These are phyloP conservation scores for Xerocomellus intermedius DNA, from an alignment of 768 basidiomycete genomes.

Conservation along the genomic window DNA sequence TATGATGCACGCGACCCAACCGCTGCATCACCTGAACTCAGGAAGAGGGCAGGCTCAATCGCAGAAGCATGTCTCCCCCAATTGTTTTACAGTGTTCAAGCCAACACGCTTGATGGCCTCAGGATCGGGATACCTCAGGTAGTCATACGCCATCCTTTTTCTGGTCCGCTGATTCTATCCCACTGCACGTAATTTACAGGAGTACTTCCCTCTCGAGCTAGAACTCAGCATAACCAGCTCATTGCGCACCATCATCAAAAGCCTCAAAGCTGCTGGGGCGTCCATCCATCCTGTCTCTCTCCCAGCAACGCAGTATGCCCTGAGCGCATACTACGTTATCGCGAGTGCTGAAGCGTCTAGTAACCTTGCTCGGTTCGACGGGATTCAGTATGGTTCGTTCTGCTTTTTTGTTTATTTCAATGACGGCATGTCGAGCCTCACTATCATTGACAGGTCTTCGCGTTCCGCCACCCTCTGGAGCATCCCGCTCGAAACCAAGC, in stretches of 20 bases:
- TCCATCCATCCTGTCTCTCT: conserved; percentile 70
- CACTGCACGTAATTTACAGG: conserved; percentile 34
- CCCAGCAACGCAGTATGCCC: conserved; percentile 64
- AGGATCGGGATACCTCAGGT: conserved; percentile 78
- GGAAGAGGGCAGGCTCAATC: conserved; percentile 35
- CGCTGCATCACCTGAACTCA: conserved; percentile 44
- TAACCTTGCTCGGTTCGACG: conserved; percentile 88
- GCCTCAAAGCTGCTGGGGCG: conserved; percentile 56
- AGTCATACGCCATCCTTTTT: conserved; percentile 8
- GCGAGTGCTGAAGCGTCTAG: conserved; percentile 93
- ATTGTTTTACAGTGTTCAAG: neutral
- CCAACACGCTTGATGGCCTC: conserved; percentile 45
- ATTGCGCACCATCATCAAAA: conserved; percentile 44
- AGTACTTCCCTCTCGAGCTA: conserved; percentile 79
- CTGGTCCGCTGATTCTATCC: neutral
- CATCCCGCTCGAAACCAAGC: conserved; percentile 48
- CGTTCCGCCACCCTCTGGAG: conserved; percentile 39
- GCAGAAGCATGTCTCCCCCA: conserved; percentile 15
- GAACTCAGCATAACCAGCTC: conserved; percentile 42
- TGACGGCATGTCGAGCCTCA: neutral
- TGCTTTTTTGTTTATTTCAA: neutral
- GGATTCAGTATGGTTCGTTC: conserved; percentile 75
- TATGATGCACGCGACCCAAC: conserved; percentile 78
- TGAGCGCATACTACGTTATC: conserved; percentile 95
- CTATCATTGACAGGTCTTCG: conserved; percentile 45